Base-by-base conservation (phyloP, 768 basidiomycete genomes). In the Ephemerocybe angulata region DNA sequence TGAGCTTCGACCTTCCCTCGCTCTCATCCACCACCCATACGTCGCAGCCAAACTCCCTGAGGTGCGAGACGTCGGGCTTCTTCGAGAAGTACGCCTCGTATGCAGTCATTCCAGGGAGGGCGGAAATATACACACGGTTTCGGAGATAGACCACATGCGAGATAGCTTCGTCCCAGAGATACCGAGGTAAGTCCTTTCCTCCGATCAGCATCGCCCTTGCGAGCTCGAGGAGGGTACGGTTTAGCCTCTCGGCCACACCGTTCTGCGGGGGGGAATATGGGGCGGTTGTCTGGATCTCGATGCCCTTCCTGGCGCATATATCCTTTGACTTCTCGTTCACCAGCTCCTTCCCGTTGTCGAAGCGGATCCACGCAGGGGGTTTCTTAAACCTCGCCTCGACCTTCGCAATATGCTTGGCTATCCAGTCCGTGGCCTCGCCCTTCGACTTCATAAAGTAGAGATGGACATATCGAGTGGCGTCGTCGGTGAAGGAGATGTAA, bases 221-320 rank as follows among this genome's bases (percentile, higher is more conserved):
- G 7, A 49, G 29, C 17, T 58, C 57, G 13, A 58, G 28, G 12
- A 58, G 29, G 1, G 57, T 54, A 4, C 52, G 27, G 24, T 58
- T 58, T 0, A 48, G 25, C 4, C 47, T 3, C 29, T 81, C 75
- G 0, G 75, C 75, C 0, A 77, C 60, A 0, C 77, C 70, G 54
- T 76, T 77, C 25, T 76, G 71, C 0, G 67, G 58, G 0, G 71
- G 71, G 6, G 70, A 68, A 29, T 76, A 73, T 2, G 71, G 74
- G 3, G 65, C 66, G 0, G 66, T 71, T 0, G 58, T 61, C 15
- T 76, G 65, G 0, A 72, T 54, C 0, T 61, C 60, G 5, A 73
- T 72, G 0, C 74, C 72, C 1, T 62, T 54, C 0, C 47, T 4
- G 0, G 31, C 53, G 28, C 63, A 62, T 58, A 67, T 72, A 0